Conservation (phyloP, 116 monocot species). For the Trichopus zeylanicus region DNA sequence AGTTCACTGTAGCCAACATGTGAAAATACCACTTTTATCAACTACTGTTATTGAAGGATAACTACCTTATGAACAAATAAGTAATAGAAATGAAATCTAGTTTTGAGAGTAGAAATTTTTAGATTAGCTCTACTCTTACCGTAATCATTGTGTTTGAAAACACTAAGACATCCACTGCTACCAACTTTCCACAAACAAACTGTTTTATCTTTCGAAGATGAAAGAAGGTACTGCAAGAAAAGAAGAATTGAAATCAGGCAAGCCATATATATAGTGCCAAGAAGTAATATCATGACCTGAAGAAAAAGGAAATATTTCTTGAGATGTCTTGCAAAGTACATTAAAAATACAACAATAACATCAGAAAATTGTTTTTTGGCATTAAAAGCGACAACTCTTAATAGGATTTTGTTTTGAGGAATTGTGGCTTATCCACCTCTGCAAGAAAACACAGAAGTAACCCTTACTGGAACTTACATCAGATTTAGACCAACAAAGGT, state of each 20-base stretch:
- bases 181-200: conserved; percentile 57
- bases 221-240: conserved; percentile 38
- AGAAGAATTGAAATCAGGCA: not conserved
- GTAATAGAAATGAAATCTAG: not conserved
- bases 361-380: too few species aligned
- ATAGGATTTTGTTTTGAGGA: too few species aligned
- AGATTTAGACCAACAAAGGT: conserved; percentile 39
- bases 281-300: too few species aligned
- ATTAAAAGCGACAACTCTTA: not conserved
- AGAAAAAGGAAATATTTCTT: too few species aligned
- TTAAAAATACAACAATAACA: too few species aligned
- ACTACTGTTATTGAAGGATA: too few species aligned
- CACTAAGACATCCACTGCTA: conserved; percentile 25
- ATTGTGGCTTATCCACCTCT: too few species aligned
- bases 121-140: conserved; percentile 13
- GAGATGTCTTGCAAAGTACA: too few species aligned
- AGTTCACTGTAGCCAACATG: too few species aligned
- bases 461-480: conserved; percentile 39
- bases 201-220: conserved; percentile 55
- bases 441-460: too few species aligned
- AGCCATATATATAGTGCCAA: too few species aligned
- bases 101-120: not conserved
- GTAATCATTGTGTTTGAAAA: conserved; percentile 43
- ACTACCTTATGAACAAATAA: not conserved
- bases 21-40: too few species aligned